Conservation (phyloP, 2,329 filamentous ascomycete genomes). For the Beauveria asiatica region DNA sequence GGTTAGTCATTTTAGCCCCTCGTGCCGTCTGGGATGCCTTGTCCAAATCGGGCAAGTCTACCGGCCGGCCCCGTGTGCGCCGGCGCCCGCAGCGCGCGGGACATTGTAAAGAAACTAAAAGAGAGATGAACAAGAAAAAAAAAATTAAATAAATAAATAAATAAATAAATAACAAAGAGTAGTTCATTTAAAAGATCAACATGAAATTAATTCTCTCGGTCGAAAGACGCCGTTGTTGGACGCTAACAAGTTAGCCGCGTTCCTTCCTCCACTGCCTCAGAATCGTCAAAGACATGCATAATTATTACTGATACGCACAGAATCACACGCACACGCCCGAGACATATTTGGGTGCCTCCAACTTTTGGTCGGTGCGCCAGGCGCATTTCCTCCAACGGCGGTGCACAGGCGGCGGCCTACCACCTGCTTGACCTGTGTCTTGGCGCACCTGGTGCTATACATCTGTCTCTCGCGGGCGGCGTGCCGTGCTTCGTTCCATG, state of each 20-base stretch:
- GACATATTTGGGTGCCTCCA: background rate
- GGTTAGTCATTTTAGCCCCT: background rate
- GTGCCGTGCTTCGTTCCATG: background rate
- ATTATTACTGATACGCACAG: background rate
- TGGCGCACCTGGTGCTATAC: too few species aligned
- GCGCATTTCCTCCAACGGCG: background rate
- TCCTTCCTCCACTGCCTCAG: background rate
- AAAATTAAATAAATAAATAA: too few species aligned
- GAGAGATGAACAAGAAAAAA: background rate
- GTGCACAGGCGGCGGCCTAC: too few species aligned
- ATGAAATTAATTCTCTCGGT: too few species aligned
- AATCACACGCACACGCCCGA: background rate
- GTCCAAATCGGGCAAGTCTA: constrained; percentile 10
- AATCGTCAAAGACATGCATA: background rate
- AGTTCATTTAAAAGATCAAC: too few species aligned
- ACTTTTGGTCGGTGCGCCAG: constrained; percentile 2
- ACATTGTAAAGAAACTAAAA: background rate
- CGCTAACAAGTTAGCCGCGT: background rate
- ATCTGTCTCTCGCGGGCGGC: background rate
- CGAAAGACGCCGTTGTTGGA: background rate
- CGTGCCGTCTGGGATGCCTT: background rate
- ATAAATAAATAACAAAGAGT: too few species aligned
- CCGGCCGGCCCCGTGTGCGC: background rate
- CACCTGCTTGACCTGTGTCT: too few species aligned
- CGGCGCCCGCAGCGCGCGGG: too few species aligned